phyloP scores from a whole-genome alignment of 495 filamentous ascomycete genomes.

The Gamarada debralockiae region DNA sequence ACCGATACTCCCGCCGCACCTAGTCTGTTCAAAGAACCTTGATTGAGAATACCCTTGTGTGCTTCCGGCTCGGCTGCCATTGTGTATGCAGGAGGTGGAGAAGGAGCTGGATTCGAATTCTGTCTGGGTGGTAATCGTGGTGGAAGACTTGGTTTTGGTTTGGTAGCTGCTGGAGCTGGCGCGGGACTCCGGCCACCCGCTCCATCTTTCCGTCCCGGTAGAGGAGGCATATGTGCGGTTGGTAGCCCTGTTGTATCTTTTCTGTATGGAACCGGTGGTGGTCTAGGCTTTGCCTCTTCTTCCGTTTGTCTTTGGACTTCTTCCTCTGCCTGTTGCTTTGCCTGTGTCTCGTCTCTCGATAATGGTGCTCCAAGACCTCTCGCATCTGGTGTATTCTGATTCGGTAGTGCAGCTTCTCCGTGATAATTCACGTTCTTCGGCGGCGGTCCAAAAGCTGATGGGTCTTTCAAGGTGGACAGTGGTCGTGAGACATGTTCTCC shows the following conservation, averaged over 20 bases:
- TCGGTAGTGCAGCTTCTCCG: slow-evolving; percentile 43
- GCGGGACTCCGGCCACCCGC: slow-evolving; percentile 31
- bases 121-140: slow-evolving; percentile 74
- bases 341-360: slow-evolving; percentile 36
- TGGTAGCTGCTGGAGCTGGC: slow-evolving; percentile 3
- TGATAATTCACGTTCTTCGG: slow-evolving; percentile 65
- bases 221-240: slow-evolving; percentile 65
- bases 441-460: slow-evolving; percentile 78
- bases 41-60: slow-evolving; percentile 54
- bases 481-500: slow-evolving; percentile 48
- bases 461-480: slow-evolving; percentile 76
- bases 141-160: slow-evolving; percentile 52
- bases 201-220: slow-evolving; percentile 56
- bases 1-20: slow-evolving; percentile 78
- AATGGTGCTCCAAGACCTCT: slow-evolving; percentile 46
- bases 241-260: slow-evolving; percentile 67
- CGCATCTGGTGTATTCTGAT: slow-evolving; percentile 43
- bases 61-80: slow-evolving; percentile 24
- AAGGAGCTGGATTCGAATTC: slow-evolving; percentile 40
- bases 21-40: slow-evolving; percentile 62
- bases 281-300: slow-evolving; percentile 38
- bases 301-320: slow-evolving; percentile 34
- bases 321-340: slow-evolving; percentile 37
- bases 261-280: slow-evolving; percentile 64
- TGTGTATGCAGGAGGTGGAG: slow-evolving; percentile 51